These are phyloP conservation scores for Cryphonectria carpinicola DNA, from an alignment of 2,329 filamentous ascomycete genomes.

Conservation along the genomic window DNA sequence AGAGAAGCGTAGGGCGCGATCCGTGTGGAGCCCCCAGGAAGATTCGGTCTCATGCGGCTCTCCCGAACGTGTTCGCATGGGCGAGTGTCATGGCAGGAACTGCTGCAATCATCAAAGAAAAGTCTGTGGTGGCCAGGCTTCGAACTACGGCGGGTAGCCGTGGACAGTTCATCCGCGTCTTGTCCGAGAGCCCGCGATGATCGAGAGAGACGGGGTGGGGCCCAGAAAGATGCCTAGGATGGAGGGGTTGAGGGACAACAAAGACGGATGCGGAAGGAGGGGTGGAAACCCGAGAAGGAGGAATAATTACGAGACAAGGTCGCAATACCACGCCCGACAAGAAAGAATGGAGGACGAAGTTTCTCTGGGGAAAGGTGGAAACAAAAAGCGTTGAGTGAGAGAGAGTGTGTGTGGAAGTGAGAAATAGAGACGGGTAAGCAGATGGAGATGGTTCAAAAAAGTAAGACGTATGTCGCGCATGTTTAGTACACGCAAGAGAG, in stretches of 20 bases:
- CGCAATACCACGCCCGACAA: conserved; percentile 27
- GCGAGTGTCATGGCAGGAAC: conserved; percentile 38
- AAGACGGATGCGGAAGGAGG: neutral
- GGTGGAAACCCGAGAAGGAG: neutral
- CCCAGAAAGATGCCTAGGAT: neutral
- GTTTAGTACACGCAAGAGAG: conserved; percentile 12
- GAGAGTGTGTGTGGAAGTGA: conserved; percentile 15
- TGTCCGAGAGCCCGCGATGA: conserved; percentile 7
- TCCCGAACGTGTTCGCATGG: conserved; percentile 52
- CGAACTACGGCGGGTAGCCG: conserved; percentile 39
- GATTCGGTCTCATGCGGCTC: conserved; percentile 47
- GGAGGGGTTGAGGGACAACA: neutral
- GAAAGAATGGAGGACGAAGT: neutral
- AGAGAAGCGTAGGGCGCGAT: conserved; percentile 17
- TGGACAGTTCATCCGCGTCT: conserved; percentile 36
- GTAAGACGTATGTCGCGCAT: conserved; percentile 31
- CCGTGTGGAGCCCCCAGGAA: conserved; percentile 36
- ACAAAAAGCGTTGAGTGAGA: conserved; percentile 4
- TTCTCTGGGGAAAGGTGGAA: neutral
- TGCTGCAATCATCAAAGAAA: conserved; percentile 40
- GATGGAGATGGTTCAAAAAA: conserved; percentile 29
- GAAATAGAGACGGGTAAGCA: conserved; percentile 19
- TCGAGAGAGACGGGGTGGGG: neutral
- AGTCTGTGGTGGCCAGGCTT: conserved; percentile 12
- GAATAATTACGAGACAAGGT: conserved; percentile 27